Conservation (phyloP, 495 filamentous ascomycete species). For the Trichoderma reesei region DNA sequence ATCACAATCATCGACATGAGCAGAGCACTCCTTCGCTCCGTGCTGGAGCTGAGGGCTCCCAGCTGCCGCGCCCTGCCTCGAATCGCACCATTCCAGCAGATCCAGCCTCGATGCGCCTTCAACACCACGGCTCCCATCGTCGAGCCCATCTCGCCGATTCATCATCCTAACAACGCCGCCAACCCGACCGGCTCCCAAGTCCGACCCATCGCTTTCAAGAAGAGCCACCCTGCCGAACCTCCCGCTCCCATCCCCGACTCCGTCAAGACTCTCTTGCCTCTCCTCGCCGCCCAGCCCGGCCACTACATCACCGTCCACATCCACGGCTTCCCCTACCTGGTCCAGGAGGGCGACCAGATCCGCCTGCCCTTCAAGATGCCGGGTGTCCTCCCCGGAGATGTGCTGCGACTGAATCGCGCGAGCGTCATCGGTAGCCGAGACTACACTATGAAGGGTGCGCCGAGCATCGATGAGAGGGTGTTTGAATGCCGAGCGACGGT, state of each 20-base stretch:
- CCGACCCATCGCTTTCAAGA: constrained; percentile 11
- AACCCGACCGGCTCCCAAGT: constrained; percentile 8
- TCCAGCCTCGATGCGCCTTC: constrained; percentile 12
- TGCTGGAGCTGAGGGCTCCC: constrained; percentile 23
- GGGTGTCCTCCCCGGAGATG: constrained; percentile 68
- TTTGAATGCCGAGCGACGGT: constrained; percentile 82
- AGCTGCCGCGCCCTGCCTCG: constrained; percentile 20
- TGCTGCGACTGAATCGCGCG: constrained; percentile 78
- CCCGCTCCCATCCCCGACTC: constrained; percentile 29
- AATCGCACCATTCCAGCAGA: constrained; percentile 19
- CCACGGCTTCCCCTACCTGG: constrained; percentile 80
- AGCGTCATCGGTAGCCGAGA: constrained; percentile 73
- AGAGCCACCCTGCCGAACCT: constrained; percentile 6
- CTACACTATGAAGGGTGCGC: constrained; percentile 72
- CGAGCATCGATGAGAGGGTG: constrained; percentile 67
- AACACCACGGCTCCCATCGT: constrained; percentile 15
- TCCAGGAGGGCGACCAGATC: constrained; percentile 74
- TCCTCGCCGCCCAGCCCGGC: constrained; percentile 63
- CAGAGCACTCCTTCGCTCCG: constrained; percentile 26
- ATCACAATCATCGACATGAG: constrained; percentile 16
- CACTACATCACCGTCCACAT: constrained; percentile 86
- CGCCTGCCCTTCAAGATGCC: constrained; percentile 95
- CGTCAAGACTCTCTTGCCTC: constrained; percentile 60
- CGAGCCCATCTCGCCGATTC: constrained; percentile 11
- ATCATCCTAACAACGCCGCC: constrained; percentile 6